phyloP scores from a whole-genome alignment of 495 filamentous ascomycete genomes.

The Xylaria longipes region DNA sequence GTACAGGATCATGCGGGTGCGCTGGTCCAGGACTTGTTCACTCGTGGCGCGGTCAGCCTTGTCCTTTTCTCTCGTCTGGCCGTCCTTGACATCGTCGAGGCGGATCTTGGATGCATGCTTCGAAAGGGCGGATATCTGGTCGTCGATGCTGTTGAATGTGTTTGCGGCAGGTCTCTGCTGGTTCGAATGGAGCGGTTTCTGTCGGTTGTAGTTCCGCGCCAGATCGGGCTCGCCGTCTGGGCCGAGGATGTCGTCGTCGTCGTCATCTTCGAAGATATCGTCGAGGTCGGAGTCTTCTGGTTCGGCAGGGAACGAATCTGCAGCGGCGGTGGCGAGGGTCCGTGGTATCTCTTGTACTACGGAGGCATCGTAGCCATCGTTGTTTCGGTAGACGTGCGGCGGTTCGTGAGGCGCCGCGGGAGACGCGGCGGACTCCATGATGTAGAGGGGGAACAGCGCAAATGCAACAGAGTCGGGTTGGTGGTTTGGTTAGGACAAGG shows the following conservation, averaged over 20 bases:
- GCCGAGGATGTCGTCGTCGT: slow-evolving; percentile 66
- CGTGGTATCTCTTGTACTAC: slow-evolving; percentile 33
- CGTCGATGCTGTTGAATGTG: slow-evolving; percentile 77
- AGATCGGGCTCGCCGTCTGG: slow-evolving; percentile 70
- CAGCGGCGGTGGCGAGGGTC: slow-evolving; percentile 27
- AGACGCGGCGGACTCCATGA: slow-evolving; percentile 42
- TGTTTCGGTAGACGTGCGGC: slow-evolving; percentile 36
- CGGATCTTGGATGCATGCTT: slow-evolving; percentile 90
- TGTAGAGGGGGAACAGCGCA: background rate
- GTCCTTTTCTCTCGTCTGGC: slow-evolving; percentile 66
- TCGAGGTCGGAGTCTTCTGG: slow-evolving; percentile 50
- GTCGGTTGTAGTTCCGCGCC: slow-evolving; percentile 91
- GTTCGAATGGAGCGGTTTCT: slow-evolving; percentile 75
- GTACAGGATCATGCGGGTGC: slow-evolving; percentile 91
- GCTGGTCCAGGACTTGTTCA: slow-evolving; percentile 91
- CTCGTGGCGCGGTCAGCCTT: slow-evolving; percentile 90
- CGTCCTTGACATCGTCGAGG: slow-evolving; percentile 70
- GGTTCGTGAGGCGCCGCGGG: slow-evolving; percentile 48
- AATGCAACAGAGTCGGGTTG: background rate
- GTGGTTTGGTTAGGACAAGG: background rate
- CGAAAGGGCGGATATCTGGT: slow-evolving; percentile 82
- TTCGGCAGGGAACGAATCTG: slow-evolving; percentile 33
- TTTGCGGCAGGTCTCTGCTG: slow-evolving; percentile 85
- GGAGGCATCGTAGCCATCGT: slow-evolving; percentile 39
- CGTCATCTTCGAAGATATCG: slow-evolving; percentile 52